Evolutionary conservation across 164 flowering plant species (phyloP).

Genomic region (Kingdonia uniflora): DNA sequence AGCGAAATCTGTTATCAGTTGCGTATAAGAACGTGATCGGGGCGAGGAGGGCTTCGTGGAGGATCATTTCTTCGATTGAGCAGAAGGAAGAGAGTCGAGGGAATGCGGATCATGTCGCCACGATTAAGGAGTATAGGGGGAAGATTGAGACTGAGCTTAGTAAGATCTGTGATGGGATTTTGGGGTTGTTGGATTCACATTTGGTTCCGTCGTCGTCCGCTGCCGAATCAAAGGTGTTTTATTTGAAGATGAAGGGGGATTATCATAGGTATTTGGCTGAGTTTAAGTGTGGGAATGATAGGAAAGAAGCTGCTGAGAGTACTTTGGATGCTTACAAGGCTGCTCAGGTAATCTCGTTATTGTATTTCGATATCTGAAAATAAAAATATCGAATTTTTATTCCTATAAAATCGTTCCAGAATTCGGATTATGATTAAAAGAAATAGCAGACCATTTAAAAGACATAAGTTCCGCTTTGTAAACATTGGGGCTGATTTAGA

Average conservation of each 20-base stretch:
- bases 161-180: slow-evolving; percentile 73
- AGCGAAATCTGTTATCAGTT: slow-evolving; percentile 63
- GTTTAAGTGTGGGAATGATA: slow-evolving; percentile 65
- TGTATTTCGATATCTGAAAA: no score
- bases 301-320: slow-evolving; percentile 78
- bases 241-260: slow-evolving; percentile 80
- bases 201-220: slow-evolving; percentile 53
- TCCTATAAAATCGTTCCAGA: no score
- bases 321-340: slow-evolving; percentile 70
- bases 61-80: slow-evolving; percentile 70
- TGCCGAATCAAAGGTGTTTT: slow-evolving; percentile 72
- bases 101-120: slow-evolving; percentile 54
- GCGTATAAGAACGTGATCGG: slow-evolving; percentile 77
- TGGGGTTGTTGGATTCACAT: slow-evolving; percentile 54
- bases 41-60: slow-evolving; percentile 78
- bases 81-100: slow-evolving; percentile 79
- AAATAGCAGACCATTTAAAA: no score
- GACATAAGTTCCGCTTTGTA: no score
- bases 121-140: slow-evolving; percentile 56
- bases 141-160: slow-evolving; percentile 63
- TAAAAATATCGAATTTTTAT: no score
- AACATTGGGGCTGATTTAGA: background rate
- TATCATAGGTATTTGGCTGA: slow-evolving; percentile 74
- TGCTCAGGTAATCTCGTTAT: slow-evolving; percentile 53
- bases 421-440: no score